These are phyloP conservation scores for Trametes polyzona DNA, from an alignment of 1,284 basidiomycete species.

Conservation along the genomic window DNA sequence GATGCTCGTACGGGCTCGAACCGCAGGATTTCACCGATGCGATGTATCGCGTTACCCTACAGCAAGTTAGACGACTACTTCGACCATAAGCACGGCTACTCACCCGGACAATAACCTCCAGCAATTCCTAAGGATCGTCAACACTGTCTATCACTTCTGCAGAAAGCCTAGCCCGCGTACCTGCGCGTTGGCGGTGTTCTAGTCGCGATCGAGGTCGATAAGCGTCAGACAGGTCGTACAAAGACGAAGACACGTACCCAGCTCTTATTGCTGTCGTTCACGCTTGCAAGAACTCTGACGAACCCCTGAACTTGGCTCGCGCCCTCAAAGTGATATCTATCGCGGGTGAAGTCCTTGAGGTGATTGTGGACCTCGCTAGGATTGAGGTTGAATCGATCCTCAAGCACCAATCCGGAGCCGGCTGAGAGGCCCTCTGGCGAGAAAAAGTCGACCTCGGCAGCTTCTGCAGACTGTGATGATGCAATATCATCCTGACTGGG, in stretches of 20 bases:
- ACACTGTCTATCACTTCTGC: background rate
- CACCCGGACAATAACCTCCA: conserved; percentile 48
- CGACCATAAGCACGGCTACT: background rate
- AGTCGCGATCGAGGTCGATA: background rate
- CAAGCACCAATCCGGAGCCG: conserved; percentile 20
- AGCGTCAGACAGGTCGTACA: background rate
- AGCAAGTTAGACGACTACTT: background rate
- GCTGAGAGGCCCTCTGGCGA: conserved; percentile 48
- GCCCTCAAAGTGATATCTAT: conserved; percentile 48
- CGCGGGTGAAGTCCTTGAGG: conserved; percentile 48
- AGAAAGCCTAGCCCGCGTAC: conserved; percentile 35
- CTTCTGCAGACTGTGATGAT: background rate
- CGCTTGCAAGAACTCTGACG: conserved; percentile 49
- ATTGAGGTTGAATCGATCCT: conserved; percentile 39
- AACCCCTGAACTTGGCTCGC: conserved; percentile 53
- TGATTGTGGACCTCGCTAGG: conserved; percentile 56
- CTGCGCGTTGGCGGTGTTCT: conserved; percentile 60
- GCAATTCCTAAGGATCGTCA: conserved; percentile 40
- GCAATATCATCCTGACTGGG: background rate
- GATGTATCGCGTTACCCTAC: conserved; percentile 55
- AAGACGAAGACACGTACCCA: conserved; percentile 50
- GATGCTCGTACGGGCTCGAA: conserved; percentile 47
- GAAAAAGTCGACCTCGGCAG: conserved; percentile 41
- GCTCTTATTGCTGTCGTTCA: conserved; percentile 47
- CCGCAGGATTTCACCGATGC: conserved; percentile 55